These are phyloP conservation scores for Starmerella roubikii DNA, from an alignment of 805 yeast species.

Conservation along the genomic window DNA sequence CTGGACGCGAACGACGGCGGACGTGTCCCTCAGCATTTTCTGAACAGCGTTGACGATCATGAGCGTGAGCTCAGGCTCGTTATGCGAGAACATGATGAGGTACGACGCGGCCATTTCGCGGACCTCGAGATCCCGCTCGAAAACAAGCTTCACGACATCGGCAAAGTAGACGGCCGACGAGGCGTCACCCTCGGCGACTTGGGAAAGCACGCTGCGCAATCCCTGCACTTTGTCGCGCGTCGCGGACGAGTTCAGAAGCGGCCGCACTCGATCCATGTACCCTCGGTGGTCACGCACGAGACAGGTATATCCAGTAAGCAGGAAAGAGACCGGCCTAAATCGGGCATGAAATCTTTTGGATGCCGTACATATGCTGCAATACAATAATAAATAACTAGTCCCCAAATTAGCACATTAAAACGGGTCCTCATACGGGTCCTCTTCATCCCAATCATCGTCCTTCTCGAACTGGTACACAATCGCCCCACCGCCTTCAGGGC, in stretches of 20 bases:
- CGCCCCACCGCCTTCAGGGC: conserved; percentile 62
- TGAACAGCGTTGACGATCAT: conserved; percentile 86
- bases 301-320: conserved; percentile 57
- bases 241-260: conserved; percentile 50
- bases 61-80: conserved; percentile 79
- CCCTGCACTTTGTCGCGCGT: conserved; percentile 53
- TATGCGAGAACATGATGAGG: conserved; percentile 61
- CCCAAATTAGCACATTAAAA: conserved; percentile 32
- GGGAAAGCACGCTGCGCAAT: conserved; percentile 37
- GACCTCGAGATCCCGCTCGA: conserved; percentile 49
- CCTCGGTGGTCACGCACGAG: conserved; percentile 53
- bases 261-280: conserved; percentile 30
- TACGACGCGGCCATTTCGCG: conserved; percentile 67
- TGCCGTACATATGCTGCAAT: no score
- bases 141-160: conserved; percentile 76
- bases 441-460: conserved; percentile 96
- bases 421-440: conserved; percentile 95
- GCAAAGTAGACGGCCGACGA: conserved; percentile 40
- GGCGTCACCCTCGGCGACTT: conserved; percentile 21
- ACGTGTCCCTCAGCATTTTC: conserved; percentile 52
- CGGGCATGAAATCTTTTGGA: no score
- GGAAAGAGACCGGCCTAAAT: no score
- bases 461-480: conserved; percentile 91
- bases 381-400: no score
- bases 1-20: conserved; percentile 53